Conservation (phyloP, 257 asterid species). For the Hygrophila difformis region DNA sequence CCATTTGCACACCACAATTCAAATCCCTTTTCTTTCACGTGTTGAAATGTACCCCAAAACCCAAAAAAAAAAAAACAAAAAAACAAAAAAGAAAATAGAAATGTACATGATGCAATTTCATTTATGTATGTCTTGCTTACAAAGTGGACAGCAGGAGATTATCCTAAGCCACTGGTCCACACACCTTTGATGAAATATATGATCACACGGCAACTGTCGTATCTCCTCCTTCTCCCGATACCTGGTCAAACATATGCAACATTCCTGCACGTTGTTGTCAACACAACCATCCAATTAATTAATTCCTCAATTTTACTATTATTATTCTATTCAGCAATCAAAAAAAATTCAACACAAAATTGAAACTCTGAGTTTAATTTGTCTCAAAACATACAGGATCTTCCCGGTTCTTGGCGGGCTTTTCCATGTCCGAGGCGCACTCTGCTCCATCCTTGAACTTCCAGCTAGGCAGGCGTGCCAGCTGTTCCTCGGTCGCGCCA, state of each 20-base stretch:
- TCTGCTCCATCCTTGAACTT: constrained; percentile 34
- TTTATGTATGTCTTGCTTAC: constrained; percentile 26
- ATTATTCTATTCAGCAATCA: no score
- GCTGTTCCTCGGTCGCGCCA: constrained; percentile 82
- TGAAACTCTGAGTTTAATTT: no score
- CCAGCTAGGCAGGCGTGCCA: constrained; percentile 55
- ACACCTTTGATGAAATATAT: constrained; percentile 72
- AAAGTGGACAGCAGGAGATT: constrained; percentile 62
- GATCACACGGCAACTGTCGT: constrained; percentile 72
- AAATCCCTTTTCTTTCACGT: no score
- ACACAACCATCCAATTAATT: no score
- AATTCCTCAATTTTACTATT: no score
- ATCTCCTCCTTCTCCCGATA: constrained; percentile 82
- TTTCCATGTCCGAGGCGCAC: constrained; percentile 22
- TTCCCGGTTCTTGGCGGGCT: constrained; percentile 28
- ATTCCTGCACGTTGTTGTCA: constrained; percentile 83
- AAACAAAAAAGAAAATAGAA: no score
- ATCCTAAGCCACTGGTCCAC: constrained; percentile 97
- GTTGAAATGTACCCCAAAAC: no score
- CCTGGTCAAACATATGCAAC: constrained; percentile 81
- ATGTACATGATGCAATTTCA: no score
- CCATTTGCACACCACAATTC: no score
- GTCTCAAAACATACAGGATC: constrained; percentile 43
- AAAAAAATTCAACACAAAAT: no score
- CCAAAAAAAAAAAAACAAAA: no score